Evolutionary conservation across 202 grass and related monocot species (phyloP).

Genomic region (Tripidium arundinaceum): DNA sequence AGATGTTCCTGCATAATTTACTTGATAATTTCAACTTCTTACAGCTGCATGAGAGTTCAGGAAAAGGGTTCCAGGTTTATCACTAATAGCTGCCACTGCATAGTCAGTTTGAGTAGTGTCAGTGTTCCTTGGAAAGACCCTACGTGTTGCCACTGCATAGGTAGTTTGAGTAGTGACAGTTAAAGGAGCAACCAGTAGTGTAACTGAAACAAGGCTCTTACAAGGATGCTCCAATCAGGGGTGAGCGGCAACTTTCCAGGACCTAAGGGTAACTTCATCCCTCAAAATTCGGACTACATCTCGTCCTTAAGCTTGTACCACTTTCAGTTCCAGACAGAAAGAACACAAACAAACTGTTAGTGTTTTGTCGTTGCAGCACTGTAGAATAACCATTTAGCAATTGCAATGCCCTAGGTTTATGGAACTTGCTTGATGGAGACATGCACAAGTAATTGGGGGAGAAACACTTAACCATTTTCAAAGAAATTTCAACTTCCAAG

Average conservation of each 20-base stretch:
- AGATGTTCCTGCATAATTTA: too few relatives aligned
- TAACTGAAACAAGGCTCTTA: background rate
- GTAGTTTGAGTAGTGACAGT: too few relatives aligned
- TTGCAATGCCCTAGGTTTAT: background rate
- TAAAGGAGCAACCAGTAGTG: background rate
- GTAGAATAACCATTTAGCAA: background rate
- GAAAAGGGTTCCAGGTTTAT: too few relatives aligned
- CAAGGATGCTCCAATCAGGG: background rate
- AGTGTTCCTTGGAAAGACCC: background rate
- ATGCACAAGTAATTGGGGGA: background rate
- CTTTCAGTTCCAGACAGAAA: background rate
- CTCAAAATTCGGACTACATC: background rate
- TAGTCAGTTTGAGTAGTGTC: background rate
- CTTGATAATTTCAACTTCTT: too few relatives aligned
- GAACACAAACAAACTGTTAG: background rate
- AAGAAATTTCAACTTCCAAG: background rate
- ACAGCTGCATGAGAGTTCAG: background rate
- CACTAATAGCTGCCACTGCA: background rate
- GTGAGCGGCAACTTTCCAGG: background rate
- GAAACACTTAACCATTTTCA: background rate
- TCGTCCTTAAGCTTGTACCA: background rate
- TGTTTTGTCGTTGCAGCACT: background rate
- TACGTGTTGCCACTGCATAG: too few relatives aligned
- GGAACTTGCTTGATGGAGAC: background rate
- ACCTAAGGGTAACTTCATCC: background rate